Base-by-base conservation (phyloP, 331 rosid genomes). In the Quercus lobata region DNA sequence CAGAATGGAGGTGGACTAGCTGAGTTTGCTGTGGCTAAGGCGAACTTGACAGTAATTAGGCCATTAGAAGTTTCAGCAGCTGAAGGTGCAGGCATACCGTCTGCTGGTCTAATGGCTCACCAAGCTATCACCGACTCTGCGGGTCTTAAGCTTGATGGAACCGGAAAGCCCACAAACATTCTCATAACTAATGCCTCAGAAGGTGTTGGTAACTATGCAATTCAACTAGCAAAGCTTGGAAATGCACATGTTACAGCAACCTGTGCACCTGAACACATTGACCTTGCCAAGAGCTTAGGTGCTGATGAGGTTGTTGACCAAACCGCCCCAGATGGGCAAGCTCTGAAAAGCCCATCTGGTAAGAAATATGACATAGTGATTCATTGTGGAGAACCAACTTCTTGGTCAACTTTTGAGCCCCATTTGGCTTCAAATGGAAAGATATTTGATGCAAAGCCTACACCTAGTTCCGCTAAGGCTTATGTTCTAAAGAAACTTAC, bases 241-340 rank as follows among this genome's bases (percentile, higher is more conserved):
- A 94, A 91, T 79, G 21, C 85, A n/a, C 90, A 90, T 9, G 91
- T 94, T 19, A 94, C 98, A 1, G 97, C 97, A 54, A 94, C 92
- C 3, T 92, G 97, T 56, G 97, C 92, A 1, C 91, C 97, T 16
- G 92, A 97, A 65, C 93, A 94, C 86, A 34, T 90, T 2, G 84
- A 87, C 44, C 58, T 92, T 3, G 90, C 90, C 54, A 90, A 83
- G 86, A 78, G 86, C 85, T 80, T 92, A 80, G 98, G 98, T 0
- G 98, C 97, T 2, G 97, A 92, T 41, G 98, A 91, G 88, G 94
- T 94, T 87, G 89, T 94, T 49, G 97, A 94, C 84, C 89, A 90
- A 79, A 88, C 77, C 69, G 84, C 94, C 34, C 97, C 95, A 5
- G 92, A 89, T 15, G 98, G 98, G 63, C 91, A 83, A 15, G 90